phyloP scores from a whole-genome alignment of 805 yeast genomes.

The Candida nitratophila region DNA sequence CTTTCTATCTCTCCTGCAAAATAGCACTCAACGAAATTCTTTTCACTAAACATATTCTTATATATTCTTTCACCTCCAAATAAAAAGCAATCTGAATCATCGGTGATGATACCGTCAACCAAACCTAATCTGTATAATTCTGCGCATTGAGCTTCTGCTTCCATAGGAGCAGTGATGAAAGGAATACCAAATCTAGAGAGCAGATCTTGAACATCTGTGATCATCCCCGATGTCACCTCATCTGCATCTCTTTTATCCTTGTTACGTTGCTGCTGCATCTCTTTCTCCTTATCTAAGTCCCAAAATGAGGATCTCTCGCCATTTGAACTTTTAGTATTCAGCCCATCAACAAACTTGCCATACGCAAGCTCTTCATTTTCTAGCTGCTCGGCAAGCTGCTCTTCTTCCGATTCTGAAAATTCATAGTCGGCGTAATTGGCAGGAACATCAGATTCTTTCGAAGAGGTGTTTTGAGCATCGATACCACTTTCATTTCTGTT shows the following conservation, averaged over 20 bases:
- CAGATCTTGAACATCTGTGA: slow-evolving; percentile 84
- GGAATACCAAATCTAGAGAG: slow-evolving; percentile 89
- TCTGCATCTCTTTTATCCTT: slow-evolving; percentile 83
- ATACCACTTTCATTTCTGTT: no score
- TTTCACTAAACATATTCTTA: slow-evolving; percentile 91
- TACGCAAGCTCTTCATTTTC: slow-evolving; percentile 69
- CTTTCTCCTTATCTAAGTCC: slow-evolving; percentile 34
- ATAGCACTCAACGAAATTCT: slow-evolving; percentile 85
- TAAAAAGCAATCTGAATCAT: slow-evolving; percentile 92
- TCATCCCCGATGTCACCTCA: slow-evolving; percentile 81
- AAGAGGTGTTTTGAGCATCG: no score
- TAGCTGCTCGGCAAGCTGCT: slow-evolving; percentile 53
- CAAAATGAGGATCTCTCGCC: slow-evolving; percentile 12
- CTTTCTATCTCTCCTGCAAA: slow-evolving; percentile 47
- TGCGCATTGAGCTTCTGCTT: slow-evolving; percentile 98
- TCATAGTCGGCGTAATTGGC: slow-evolving; percentile 39
- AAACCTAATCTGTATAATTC: slow-evolving; percentile 57
- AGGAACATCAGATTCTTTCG: slow-evolving; percentile 2
- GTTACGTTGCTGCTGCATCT: slow-evolving; percentile 52
- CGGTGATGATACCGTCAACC: slow-evolving; percentile 94
- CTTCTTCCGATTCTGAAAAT: slow-evolving; percentile 75
- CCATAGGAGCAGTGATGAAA: slow-evolving; percentile 93
- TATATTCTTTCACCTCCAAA: slow-evolving; percentile 85
- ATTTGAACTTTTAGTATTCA: slow-evolving; percentile 14
- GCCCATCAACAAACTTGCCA: slow-evolving; percentile 45